A percentile compares a stretch with the other conserved stretches of the same genome.
phyloP scores from a whole-genome alignment of 345 rosid genomes.

The Sonneratia alba region DNA sequence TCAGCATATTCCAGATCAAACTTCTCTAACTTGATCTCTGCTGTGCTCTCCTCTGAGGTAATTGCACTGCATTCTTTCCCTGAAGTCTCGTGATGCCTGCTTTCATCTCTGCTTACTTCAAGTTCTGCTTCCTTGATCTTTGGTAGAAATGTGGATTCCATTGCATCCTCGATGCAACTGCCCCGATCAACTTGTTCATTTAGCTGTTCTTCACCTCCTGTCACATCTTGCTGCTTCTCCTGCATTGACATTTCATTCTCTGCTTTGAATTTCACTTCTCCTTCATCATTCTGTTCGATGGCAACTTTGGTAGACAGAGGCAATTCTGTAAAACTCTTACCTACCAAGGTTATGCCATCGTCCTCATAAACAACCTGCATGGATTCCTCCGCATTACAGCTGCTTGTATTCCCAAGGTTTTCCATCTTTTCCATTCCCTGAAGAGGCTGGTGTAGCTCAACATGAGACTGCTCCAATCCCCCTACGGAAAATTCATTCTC shows the following conservation, averaged over 20 bases:
- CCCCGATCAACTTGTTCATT: background rate
- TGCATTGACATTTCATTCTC: conserved; percentile 13
- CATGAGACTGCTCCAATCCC: conserved; percentile 13
- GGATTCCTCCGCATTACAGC: conserved; percentile 15
- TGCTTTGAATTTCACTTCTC: conserved; percentile 12
- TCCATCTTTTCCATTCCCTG: conserved; percentile 21
- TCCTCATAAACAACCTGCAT: conserved; percentile 8
- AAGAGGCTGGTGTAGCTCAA: conserved; percentile 19
- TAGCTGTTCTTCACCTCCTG: background rate
- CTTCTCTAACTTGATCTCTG: background rate
- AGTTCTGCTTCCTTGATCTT: background rate
- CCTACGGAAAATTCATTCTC: conserved; percentile 8
- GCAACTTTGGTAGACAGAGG: conserved; percentile 24
- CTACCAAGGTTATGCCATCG: conserved; percentile 19
- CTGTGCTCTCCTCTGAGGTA: background rate
- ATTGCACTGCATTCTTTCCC: background rate
- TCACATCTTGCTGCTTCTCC: conserved; percentile 9
- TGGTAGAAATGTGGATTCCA: too few species aligned
- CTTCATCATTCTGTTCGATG: conserved; percentile 18
- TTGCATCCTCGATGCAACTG: too few species aligned
- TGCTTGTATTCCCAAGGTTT: conserved; percentile 18
- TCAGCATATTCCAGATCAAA: background rate
- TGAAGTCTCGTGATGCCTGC: background rate
- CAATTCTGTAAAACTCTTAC: conserved; percentile 27
- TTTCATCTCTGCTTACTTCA: conserved; percentile 6